Percentiles rank a stretch among this genome's conserved stretches.
These are phyloP conservation scores for Didymella pomorum DNA, from an alignment of 2,329 filamentous ascomycete genomes.

Conservation along the genomic window DNA sequence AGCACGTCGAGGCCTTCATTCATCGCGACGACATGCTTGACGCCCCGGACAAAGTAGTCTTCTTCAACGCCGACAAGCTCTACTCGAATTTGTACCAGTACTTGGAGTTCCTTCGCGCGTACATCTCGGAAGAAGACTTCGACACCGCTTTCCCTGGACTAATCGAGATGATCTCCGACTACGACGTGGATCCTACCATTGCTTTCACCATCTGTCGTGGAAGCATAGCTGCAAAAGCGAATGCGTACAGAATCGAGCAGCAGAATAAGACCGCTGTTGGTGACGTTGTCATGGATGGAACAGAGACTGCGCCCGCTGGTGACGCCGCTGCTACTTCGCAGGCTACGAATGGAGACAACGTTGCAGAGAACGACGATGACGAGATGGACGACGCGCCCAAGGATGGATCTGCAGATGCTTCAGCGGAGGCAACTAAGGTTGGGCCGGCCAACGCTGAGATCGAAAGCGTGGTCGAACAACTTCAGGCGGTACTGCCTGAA, in stretches of 20 bases:
- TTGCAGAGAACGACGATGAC: constrained; percentile 38
- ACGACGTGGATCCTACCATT: constrained; percentile 78
- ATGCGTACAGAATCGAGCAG: constrained; percentile 37
- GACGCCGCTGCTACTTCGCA: constrained; percentile 12
- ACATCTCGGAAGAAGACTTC: constrained; percentile 78
- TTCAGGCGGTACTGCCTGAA: constrained; percentile 68
- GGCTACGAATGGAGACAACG: not conserved
- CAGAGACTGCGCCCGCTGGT: constrained; percentile 24
- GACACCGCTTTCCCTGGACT: constrained; percentile 80
- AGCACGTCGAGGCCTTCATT: constrained; percentile 87
- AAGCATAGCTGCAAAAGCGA: constrained; percentile 65
- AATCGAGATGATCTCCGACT: constrained; percentile 75
- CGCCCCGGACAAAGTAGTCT: constrained; percentile 86
- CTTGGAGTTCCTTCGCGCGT: constrained; percentile 84
- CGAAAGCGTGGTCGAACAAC: constrained; percentile 74
- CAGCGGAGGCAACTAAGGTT: not conserved
- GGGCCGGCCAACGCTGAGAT: constrained; percentile 69
- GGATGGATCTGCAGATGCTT: not conserved
- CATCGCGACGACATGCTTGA: constrained; percentile 76
- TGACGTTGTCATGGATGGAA: constrained; percentile 55
- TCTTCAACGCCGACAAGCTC: constrained; percentile 88
- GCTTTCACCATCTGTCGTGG: constrained; percentile 85
- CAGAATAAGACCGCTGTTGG: constrained; percentile 52
- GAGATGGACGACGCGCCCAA: constrained; percentile 52
- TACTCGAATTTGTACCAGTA: constrained; percentile 87